Base-by-base conservation (phyloP, 345 rosid genomes). In the Trapa bicornis region DNA sequence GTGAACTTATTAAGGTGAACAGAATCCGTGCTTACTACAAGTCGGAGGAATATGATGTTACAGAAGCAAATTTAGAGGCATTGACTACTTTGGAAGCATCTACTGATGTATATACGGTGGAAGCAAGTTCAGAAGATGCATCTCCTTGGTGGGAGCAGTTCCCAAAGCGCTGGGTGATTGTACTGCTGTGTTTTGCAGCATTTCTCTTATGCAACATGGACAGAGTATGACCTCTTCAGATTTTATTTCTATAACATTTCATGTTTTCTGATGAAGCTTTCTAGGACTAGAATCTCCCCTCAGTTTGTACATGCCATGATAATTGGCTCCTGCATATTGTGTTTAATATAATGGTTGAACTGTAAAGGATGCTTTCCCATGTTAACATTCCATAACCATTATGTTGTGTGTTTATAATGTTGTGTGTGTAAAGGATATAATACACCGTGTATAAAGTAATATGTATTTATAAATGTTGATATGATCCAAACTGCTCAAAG, bases 141-240 rank as follows among this genome's bases (percentile, higher is more conserved):
- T 69, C 81, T 60, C 81, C 91, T 16, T 94, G 96, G 99, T 84
- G 88, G 95, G 79, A 82, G 65, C 80, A 45, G 48, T 45, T 90
- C 71, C 97, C 96, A 8, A 87, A 86, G 76, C 87, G 98, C 36
- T 93, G 92, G 94, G 83, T 83, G 74, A 80, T 93, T 42, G 98
- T 93, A 36, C 76, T 93, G 43, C 87, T 93, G 71, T 93, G 98
- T 80, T 93, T 93, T 72, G 53, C 80, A 0, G 83, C 98, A 36
- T 93, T 90, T 77, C 85, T 93, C 9, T 76, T 93, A 1, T 93
- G 97, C 89, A 93, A 93, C 76, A 93, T 93, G 98, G 98, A 93
- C 80, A 91, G 98, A 61, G 98, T 93, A 74, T 80, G 96, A 75
- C 29, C 36, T 62, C 71, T 62, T 66, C 64, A 66, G 67, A n/a